Base-by-base conservation (phyloP, 2,329 filamentous ascomycete species). In the Alternaria ethzedia region DNA sequence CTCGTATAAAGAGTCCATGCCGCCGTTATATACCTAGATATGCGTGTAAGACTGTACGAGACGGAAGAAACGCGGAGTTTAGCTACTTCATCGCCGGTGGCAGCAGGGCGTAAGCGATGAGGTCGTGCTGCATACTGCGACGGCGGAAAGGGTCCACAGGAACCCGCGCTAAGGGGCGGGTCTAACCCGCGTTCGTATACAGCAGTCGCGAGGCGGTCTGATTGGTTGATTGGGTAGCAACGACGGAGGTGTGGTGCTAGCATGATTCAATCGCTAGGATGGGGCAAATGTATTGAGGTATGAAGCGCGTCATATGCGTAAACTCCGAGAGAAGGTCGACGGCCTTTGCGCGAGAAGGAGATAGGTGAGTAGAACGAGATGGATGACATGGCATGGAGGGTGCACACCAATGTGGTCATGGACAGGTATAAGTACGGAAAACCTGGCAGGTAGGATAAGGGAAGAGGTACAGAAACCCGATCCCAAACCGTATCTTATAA, bases 131-230 rank as follows among this genome's bases (percentile, higher is more conserved):
- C 36, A 41, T 41, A 41, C 36, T 1, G 6, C 28, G 26, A 2
- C 17, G 0, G 41, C 15, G 12, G 28, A 2, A 26, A 25, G 30
- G 43, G 46, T n/a, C 46, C 21, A 17, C 10, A 2, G 5, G n/a
- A 49, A 4, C 7, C 46, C 3, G 46, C 46, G 28, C 13, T 15
- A 41, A 41, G 36, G n/a, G 0, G 36, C 36, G 1, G 0, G 36
- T 41, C 36, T 61, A 67, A 61, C 54, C 50, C 41, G 12, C 58
- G n/a, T 55, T 67, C 55, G 61, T 66, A 63, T 63, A 26, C 28
- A 49, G 36, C 17, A 49, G 13, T 41, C 13, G 10, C 20, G 15
- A 10, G 9, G 10, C 17, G 36, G 15, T 46, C 21, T 57, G 52
- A 64, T 64, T 64, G 61, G 61, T 15, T 20, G 36, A 12, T 1